Conservation (phyloP, 176 grass and related monocot genomes). For the Cocos nucifera region DNA sequence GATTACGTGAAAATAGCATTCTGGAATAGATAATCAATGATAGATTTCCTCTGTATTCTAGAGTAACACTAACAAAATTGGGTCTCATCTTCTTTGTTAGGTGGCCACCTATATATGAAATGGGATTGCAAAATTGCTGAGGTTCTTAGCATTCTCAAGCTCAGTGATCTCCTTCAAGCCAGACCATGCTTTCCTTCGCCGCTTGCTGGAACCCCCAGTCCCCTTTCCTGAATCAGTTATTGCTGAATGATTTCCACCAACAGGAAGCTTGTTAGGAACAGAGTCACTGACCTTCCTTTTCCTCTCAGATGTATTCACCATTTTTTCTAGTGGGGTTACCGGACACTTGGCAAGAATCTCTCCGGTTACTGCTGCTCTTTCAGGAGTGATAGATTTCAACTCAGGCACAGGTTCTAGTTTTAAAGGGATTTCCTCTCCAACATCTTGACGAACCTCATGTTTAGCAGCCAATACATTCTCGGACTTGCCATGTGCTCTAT, state of each 20-base stretch:
- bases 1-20: no score
- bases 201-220: conserved; percentile 47
- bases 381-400: conserved; percentile 25
- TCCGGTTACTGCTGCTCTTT: background rate
- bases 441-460: conserved; percentile 8
- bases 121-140: conserved; percentile 50
- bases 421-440: background rate
- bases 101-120: conserved; percentile 30
- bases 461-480: background rate
- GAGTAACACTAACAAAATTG: no score
- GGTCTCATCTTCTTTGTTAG: background rate
- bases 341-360: conserved; percentile 2
- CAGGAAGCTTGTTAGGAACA: conserved; percentile 15
- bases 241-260: conserved; percentile 10
- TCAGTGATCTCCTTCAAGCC: conserved; percentile 66
- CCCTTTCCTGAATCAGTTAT: conserved; percentile 4
- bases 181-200: conserved; percentile 62
- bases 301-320: conserved; percentile 6
- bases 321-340: conserved; percentile 12
- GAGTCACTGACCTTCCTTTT: conserved; percentile 25
- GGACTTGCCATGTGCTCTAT: conserved; percentile 5
- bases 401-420: conserved; percentile 1
- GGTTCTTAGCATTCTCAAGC: conserved; percentile 40
- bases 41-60: no score
- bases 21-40: no score